phyloP scores from a whole-genome alignment of 1,284 basidiomycete species.

The Ceratobasidium papillatum region DNA sequence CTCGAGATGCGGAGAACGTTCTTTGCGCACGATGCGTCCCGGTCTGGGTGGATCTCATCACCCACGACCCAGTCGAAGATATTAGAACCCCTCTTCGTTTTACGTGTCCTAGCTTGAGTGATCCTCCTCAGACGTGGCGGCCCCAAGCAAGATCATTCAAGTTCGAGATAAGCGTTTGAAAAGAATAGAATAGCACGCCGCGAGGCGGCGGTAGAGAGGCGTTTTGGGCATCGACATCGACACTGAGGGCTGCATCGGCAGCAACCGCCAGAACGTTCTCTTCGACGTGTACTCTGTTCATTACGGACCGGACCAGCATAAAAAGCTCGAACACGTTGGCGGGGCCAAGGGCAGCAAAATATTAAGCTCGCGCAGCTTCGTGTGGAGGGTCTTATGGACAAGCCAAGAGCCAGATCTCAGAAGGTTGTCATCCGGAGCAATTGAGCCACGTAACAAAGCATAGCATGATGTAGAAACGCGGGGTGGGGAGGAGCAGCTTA shows the following conservation, averaged over 20 bases:
- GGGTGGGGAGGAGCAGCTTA: background rate
- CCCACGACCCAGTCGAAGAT: background rate
- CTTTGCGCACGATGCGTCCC: background rate
- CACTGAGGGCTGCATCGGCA: background rate
- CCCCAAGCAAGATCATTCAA: background rate
- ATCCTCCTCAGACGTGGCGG: background rate
- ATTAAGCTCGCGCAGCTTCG: background rate
- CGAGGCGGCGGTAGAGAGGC: background rate
- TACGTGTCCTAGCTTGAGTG: background rate
- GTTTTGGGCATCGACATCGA: constrained; percentile 4
- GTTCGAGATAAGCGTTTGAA: constrained; percentile 1
- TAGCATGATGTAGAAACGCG: constrained; percentile 14
- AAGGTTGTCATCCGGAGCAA: background rate
- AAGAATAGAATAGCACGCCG: background rate
- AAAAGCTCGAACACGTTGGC: constrained; percentile 23
- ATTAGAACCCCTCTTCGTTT: background rate
- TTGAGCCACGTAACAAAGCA: constrained; percentile 24
- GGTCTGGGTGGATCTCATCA: background rate
- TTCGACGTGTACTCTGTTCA: background rate
- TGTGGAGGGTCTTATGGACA: background rate
- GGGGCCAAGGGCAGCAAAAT: constrained; percentile 16
- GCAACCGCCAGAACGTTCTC: background rate
- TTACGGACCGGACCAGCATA: constrained; percentile 1
- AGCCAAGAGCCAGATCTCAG: background rate
- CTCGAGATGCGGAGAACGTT: background rate